Evolutionary conservation across 129 eudicot genomes (phyloP), one percentile per base, ranked within the genome.

Genomic region (Glebionis coronaria): DNA sequence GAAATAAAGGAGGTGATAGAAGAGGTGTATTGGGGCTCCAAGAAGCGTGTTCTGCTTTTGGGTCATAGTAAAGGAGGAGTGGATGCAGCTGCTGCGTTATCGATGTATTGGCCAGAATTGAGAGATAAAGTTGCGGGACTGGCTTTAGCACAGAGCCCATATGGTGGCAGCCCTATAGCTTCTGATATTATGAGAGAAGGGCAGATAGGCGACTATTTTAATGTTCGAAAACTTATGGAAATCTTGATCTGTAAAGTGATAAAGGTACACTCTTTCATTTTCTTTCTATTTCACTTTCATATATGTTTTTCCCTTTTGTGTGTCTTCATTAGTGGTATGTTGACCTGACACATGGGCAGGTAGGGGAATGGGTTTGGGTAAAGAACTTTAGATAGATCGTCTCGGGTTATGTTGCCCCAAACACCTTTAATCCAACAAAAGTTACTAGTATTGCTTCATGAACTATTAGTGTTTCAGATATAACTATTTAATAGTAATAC

Each of bases 51-150:
- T 54, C 70, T 93, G 85, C 87, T 93, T 74, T 85, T 89, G 68
- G 97, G 97, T 44, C 98, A 89, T 73, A 93, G 97, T 76, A 93
- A 93, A 89, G 98, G 98, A 12, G 95, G 97, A 47, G 73, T 93
- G 45, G 97, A 89, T 68, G 84, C 97, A 35, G 97, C 98, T 31
- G 98, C 98, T 52, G 86, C 95, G 73, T 65, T 93, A 46, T 82
- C 98, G n/a, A 88, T 93, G 81, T 88, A 93, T 76, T 93, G 98
- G 98, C 75, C 87, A 19, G 97, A 88, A 64, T 76, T 93, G 79
- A 89, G 83, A 80, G 97, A 93, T 61, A 93, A 93, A 79, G 98
- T 93, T 73, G 98, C 88, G 1, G 98, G 98, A 12, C 72, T 93
- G 61, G 98, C 79, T 63, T 80, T 93, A 67, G 86, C 97, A 3